A percentile compares a stretch with the other conserved stretches of the same genome.
Evolutionary conservation across 768 basidiomycete genomes (phyloP).

Genomic region (Saitozyma sp.): DNA sequence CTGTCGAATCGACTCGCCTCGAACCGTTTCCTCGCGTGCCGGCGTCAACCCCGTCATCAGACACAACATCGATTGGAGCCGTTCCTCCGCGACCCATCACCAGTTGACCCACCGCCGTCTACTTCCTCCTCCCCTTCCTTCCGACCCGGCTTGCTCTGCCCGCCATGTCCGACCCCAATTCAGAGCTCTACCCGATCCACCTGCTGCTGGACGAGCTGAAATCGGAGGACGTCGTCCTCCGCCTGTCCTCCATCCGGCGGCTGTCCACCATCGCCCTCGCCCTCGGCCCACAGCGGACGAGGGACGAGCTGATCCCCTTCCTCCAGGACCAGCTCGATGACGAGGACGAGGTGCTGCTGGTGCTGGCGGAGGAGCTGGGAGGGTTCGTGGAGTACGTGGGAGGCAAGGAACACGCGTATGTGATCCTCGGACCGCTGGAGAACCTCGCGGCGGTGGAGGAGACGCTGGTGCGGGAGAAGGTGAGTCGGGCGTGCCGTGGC

Average conservation of each 20-base stretch:
- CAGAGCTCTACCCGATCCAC: slow-evolving; percentile 79
- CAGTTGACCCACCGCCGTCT: no score
- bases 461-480: slow-evolving; percentile 96
- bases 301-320: slow-evolving; percentile 94
- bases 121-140: no score
- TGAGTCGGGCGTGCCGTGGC: slow-evolving; percentile 48
- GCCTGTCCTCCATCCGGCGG: slow-evolving; percentile 94
- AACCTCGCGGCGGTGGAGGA: slow-evolving; percentile 96
- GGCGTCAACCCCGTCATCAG: no score
- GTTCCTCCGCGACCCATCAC: no score
- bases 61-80: no score
- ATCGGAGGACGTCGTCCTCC: slow-evolving; percentile 93
- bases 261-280: slow-evolving; percentile 97
- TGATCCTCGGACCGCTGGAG: slow-evolving; percentile 87
- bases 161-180: slow-evolving; percentile 27
- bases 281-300: slow-evolving; percentile 88
- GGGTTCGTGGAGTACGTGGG: slow-evolving; percentile 94
- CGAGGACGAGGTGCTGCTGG: slow-evolving; percentile 95
- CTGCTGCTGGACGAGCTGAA: slow-evolving; percentile 97
- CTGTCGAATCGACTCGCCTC: no score
- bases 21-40: no score
- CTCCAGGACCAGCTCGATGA: slow-evolving; percentile 99
- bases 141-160: no score
- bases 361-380: slow-evolving; percentile 92
- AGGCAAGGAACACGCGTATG: slow-evolving; percentile 79